phyloP scores from a whole-genome alignment of 345 rosid species.

The Eucalyptus globulus region DNA sequence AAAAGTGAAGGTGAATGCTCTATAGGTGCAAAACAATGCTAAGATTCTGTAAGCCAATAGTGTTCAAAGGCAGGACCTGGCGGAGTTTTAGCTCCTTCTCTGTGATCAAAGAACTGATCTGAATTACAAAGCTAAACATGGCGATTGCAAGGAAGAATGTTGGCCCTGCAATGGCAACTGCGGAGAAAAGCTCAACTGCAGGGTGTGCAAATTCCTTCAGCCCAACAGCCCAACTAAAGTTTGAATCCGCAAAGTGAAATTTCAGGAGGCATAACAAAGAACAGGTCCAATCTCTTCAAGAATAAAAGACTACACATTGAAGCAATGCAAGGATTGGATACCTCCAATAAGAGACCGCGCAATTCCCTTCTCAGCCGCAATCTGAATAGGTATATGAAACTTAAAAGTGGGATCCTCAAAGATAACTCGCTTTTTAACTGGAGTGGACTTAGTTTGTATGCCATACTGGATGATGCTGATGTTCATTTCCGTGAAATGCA shows the following conservation, averaged over 20 bases:
- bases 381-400: conserved; percentile 78
- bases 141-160: conserved; percentile 81
- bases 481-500: conserved; percentile 41
- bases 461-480: conserved; percentile 61
- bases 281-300: neutral
- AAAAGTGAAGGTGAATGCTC: neutral
- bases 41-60: neutral
- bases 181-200: conserved; percentile 23
- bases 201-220: conserved; percentile 81
- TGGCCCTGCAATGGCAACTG: conserved; percentile 43
- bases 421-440: conserved; percentile 20
- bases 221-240: conserved; percentile 60
- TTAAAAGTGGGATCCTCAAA: conserved; percentile 76
- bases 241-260: conserved; percentile 26
- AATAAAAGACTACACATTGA: neutral
- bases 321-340: neutral
- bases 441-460: conserved; percentile 74
- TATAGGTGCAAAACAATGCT: neutral
- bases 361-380: conserved; percentile 84
- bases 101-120: conserved; percentile 54
- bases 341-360: conserved; percentile 65
- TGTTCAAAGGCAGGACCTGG: conserved; percentile 32
- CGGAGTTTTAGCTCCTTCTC: conserved; percentile 96
- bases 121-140: conserved; percentile 83
- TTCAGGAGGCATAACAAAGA: neutral